Percentiles rank a stretch among this genome's conserved stretches.
Conservation (phyloP, 148 eudicot species). For the Arbutus unedo region DNA sequence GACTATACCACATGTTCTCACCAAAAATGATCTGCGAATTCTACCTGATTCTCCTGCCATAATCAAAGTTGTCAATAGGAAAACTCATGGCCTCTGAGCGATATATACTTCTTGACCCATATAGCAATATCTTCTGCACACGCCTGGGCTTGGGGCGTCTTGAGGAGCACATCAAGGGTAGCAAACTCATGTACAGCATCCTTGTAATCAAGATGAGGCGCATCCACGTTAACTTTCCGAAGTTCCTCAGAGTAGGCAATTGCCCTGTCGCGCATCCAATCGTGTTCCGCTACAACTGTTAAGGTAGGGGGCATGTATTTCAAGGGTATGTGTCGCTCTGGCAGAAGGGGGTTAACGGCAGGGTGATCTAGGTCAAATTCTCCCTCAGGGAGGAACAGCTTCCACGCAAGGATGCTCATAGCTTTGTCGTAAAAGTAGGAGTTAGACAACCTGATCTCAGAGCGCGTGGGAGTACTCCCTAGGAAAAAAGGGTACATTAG, state of each 20-base stretch:
- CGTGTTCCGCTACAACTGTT: constrained; percentile 81
- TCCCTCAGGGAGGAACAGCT: constrained; percentile 66
- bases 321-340: constrained; percentile 39
- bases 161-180: constrained; percentile 69
- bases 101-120: constrained; percentile 90
- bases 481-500: constrained; percentile 86
- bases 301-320: constrained; percentile 82
- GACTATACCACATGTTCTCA: neutral
- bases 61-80: constrained; percentile 42
- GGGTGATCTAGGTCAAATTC: constrained; percentile 79
- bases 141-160: constrained; percentile 80
- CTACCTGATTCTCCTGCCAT: neutral
- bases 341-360: constrained; percentile 70
- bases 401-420: constrained; percentile 74
- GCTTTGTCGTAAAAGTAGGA: constrained; percentile 80
- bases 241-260: constrained; percentile 82
- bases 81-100: constrained; percentile 76
- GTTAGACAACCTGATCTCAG: constrained; percentile 71
- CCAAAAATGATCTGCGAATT: neutral
- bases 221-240: constrained; percentile 77
- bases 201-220: constrained; percentile 77
- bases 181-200: constrained; percentile 90
- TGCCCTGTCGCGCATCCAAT: constrained; percentile 92
- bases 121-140: constrained; percentile 88
- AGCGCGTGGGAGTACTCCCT: constrained; percentile 70